A percentile compares a stretch with the other conserved stretches of the same genome.
These are phyloP conservation scores for Tolypocladium endophyticum DNA, from an alignment of 2,329 filamentous ascomycete genomes.

Conservation along the genomic window DNA sequence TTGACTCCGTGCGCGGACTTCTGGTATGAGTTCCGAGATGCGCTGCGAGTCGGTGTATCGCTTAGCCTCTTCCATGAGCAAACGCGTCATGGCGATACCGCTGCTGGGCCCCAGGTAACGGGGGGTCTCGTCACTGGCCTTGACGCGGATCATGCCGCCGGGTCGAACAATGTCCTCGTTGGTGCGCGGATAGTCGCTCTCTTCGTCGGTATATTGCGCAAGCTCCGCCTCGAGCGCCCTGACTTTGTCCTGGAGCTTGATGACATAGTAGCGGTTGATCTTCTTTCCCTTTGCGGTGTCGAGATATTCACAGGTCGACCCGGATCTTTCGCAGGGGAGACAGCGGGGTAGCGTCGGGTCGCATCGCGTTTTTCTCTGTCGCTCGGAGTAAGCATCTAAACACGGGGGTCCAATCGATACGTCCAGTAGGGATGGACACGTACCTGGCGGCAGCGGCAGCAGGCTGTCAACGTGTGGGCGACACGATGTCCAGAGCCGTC, in stretches of 20 bases:
- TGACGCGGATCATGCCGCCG: conserved; percentile 74
- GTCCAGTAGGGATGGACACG: background rate
- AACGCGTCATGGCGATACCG: conserved; percentile 85
- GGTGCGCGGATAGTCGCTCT: conserved; percentile 57
- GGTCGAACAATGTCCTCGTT: conserved; percentile 80
- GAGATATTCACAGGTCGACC: conserved; percentile 88
- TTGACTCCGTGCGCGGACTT: conserved; percentile 48
- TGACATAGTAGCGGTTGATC: conserved; percentile 85
- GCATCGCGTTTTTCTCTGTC: conserved; percentile 86
- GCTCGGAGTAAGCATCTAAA: conserved; percentile 1
- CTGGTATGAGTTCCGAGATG: conserved; percentile 85
- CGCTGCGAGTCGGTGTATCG: conserved; percentile 83
- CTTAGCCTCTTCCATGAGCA: conserved; percentile 95
- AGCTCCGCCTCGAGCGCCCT: conserved; percentile 74
- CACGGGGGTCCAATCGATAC: background rate
- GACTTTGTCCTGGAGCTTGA: conserved; percentile 81
- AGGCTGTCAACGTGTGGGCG: conserved; percentile 70
- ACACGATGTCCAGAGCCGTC: conserved; percentile 50
- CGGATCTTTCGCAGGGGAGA: conserved; percentile 83
- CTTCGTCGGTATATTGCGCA: conserved; percentile 66
- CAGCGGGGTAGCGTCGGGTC: conserved; percentile 88
- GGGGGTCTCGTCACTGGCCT: conserved; percentile 73
- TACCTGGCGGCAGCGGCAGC: conserved; percentile 71
- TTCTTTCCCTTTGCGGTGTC: conserved; percentile 79
- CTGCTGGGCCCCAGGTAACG: conserved; percentile 90